Base-by-base conservation (phyloP, 2,329 filamentous ascomycete species). In the Cladophialophora exuberans region DNA sequence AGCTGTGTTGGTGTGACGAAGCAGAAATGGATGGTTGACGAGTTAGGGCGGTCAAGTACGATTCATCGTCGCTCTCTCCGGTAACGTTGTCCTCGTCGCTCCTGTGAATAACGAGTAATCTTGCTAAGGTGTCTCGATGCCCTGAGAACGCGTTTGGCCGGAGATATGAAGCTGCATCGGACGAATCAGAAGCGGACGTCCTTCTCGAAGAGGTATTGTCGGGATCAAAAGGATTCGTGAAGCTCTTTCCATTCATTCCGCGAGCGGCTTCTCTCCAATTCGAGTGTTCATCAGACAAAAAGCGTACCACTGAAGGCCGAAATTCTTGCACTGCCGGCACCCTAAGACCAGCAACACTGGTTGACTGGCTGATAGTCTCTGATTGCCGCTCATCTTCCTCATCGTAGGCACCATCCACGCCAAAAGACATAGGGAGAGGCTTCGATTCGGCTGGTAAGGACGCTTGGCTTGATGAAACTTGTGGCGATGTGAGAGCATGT, bases 51-150 rank as follows among this genome's bases (percentile, higher is more conserved):
- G 47, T 44, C 26, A 31, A n/a, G n/a, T 33, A 43, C 6, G 44
- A 48, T 6, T 39, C 43, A 3, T 35, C 33, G 13, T 44, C 52
- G 7, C 17, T 25, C 15, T 39, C 50, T 47, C 35, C n/a, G 10
- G 30, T 41, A 5, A 38, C 44, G 15, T 35, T 22, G 17, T 54
- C 33, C 17, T 38, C 30, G 17, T 44, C 25, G 2, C 17, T n/a
- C 13, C 17, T 25, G 28, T 15, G 30, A 20, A 22, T 31, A 15
- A 15, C 17, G 10, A 33, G 42, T 13, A 64, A 45, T 20, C 64
- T 54, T 44, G 61, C 64, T 15, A 65, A 49, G 18, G 61, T 64
- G 43, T 64, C 64, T 51, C 64, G 57, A 52, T 64, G 62, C 35
- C 53, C 56, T 22, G 54, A 30, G 48, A 61, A 61, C 6, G 57